phyloP scores from a whole-genome alignment of 1,284 basidiomycete genomes.

The Fomitopsis schrenkii region DNA sequence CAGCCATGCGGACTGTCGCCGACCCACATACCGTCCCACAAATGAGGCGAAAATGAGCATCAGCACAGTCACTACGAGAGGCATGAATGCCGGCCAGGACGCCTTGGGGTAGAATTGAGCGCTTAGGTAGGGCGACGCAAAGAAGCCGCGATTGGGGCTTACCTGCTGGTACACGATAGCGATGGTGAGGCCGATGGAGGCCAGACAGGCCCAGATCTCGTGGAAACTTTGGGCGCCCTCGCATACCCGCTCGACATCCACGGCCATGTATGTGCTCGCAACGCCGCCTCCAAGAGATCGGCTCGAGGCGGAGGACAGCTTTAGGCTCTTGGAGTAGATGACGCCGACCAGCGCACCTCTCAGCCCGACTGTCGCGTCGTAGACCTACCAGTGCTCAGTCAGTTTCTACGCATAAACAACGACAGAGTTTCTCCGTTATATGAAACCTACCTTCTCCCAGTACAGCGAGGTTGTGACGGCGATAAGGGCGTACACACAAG shows the following conservation, averaged over 20 bases:
- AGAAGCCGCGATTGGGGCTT: neutral
- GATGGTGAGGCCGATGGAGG: neutral
- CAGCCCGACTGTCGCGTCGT: neutral
- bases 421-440: neutral
- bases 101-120: neutral
- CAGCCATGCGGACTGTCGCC: neutral
- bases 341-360: neutral
- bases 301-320: neutral
- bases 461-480: neutral
- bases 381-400: neutral
- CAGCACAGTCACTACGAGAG: neutral
- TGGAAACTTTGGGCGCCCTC: neutral
- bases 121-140: neutral
- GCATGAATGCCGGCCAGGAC: neutral
- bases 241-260: neutral
- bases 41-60: neutral
- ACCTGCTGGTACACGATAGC: neutral
- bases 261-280: neutral
- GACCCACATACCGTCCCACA: neutral
- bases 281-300: neutral
- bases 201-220: neutral
- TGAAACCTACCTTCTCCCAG: neutral
- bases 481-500: neutral
- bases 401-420: neutral
- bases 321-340: neutral